Evolutionary conservation across 345 rosid genomes (phyloP).

Genomic region (Sapria himalayana): DNA sequence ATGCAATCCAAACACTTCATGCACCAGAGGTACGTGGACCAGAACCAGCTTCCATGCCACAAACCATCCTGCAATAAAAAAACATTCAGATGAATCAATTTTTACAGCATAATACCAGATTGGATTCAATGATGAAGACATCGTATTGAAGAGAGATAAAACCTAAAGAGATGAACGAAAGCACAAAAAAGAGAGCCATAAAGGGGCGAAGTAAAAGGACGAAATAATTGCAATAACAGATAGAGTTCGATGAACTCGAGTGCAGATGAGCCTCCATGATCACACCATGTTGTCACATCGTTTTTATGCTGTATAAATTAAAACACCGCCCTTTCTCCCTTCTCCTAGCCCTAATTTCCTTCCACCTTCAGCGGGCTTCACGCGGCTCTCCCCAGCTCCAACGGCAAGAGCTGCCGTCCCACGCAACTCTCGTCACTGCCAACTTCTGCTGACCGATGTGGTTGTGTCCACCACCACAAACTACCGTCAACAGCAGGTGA

Average conservation of each 20-base stretch:
- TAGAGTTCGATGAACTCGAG: conserved; percentile 6
- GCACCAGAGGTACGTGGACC: conserved; percentile 66
- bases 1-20: conserved; percentile 60
- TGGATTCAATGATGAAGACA: background rate
- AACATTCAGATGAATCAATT: background rate
- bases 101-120: background rate
- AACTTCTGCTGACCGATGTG: too few species aligned
- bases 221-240: conserved; percentile 12
- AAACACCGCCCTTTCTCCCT: too few species aligned
- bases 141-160: background rate
- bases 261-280: conserved; percentile 14
- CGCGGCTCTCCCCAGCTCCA: too few species aligned
- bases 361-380: too few species aligned
- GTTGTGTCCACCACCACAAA: too few species aligned
- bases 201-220: conserved; percentile 32
- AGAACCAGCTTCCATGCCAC: conserved; percentile 81
- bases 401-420: too few species aligned
- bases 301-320: too few species aligned
- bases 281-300: too few species aligned
- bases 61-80: conserved; percentile 37
- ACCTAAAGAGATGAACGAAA: conserved; percentile 37
- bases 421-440: too few species aligned
- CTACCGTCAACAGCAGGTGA: too few species aligned
- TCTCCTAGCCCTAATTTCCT: too few species aligned
- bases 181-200: conserved; percentile 30